Evolutionary conservation across 2,329 filamentous ascomycete genomes (phyloP).

Genomic region (Colletotrichum nymphaeae): DNA sequence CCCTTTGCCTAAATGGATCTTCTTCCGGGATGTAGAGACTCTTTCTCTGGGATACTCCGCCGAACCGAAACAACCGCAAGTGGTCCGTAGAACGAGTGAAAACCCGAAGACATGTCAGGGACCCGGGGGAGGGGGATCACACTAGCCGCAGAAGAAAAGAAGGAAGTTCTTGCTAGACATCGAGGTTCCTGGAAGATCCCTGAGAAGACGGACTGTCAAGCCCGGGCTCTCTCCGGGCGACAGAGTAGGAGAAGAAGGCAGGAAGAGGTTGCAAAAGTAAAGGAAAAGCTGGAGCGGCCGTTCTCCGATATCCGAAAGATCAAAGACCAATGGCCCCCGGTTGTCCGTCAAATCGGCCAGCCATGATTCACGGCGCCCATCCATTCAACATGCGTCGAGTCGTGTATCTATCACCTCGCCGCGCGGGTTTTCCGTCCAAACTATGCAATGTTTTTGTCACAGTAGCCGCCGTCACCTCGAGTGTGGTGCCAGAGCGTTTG

Average conservation of each 20-base stretch:
- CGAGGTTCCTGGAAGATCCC: constrained; percentile 1
- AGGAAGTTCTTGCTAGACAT: neutral
- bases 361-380: neutral
- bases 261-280: neutral
- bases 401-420: neutral
- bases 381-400: neutral
- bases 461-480: constrained; percentile 29
- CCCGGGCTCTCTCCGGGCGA: constrained; percentile 2
- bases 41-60: constrained; percentile 16
- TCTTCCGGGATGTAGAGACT: constrained; percentile 11
- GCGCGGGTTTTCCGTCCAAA: constrained; percentile 7
- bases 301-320: neutral
- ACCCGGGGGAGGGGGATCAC: neutral
- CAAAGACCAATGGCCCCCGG: no score
- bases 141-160: neutral
- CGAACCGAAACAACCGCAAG: constrained; percentile 31
- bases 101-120: neutral
- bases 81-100: neutral
- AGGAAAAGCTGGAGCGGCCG: neutral
- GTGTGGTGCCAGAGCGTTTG: neutral
- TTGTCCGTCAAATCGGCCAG: neutral
- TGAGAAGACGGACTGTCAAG: neutral
- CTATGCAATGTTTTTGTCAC: neutral
- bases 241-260: neutral
- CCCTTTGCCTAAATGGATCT: constrained; percentile 7